Base-by-base conservation (phyloP, 225 moss, liverwort and hornwort genomes). In the Rhytidiadelphus loreus region DNA sequence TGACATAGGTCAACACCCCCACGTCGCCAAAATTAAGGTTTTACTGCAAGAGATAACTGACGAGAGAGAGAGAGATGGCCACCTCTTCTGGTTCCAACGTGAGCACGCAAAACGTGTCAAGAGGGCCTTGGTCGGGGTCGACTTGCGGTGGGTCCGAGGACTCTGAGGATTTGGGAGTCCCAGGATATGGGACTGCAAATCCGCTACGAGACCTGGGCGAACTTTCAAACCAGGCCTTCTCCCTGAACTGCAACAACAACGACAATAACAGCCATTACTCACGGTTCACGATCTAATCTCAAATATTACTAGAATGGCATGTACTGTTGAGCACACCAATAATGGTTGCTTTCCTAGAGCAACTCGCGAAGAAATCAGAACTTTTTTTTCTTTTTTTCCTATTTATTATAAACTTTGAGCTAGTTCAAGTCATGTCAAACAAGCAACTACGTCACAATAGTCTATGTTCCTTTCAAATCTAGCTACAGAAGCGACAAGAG, bases 1-100 rank as follows among this genome's bases (percentile, higher is more conserved):
- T 16, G 30, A 52, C 64, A 50, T 41, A 41, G 53, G 52, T 53
- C 53, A 86, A 77, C 53, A 77, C 39, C 39, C 63, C 22, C 52
- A 64, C 41, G 10, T 23, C 62, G 39, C 64, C 52, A 53, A 29
- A 77, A 64, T 30, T 10, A 16, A 46, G 53, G 58, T 6, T 58
- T 56, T 25, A 33, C 35, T 58, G 80, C 52, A 86, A 79, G 52
- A 86, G 23, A 74, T 66, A 57, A 60, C 5, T 48, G 55, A 23
- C 22, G 41, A 93, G 39, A 76, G 53, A 84, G 53, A 84, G 70
- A 56, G 63, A 82, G 28, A 52, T 63, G 26, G 30, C 12, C 70
- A 95, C 97, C 95, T 97, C 95, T 89, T 94, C 91, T 73, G 99
- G 96, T 46, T 99, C 97, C 43, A 99, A 77, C 35, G 96, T 96